Conservation (phyloP, 768 basidiomycete species). For the Mycena epipterygia region DNA sequence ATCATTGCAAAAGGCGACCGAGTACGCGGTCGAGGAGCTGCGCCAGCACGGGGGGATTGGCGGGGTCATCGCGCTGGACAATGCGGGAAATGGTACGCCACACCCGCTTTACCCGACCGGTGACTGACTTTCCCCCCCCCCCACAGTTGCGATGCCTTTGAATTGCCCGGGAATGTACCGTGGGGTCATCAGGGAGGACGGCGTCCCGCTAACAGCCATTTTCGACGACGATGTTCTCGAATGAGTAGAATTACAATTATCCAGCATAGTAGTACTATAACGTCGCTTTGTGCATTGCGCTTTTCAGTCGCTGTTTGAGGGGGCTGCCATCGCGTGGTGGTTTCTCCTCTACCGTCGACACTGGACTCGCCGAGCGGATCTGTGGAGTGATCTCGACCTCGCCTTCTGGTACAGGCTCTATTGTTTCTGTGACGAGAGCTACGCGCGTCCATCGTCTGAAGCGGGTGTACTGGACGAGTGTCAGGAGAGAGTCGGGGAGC, state of each 20-base stretch:
- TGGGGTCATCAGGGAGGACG: slow-evolving; percentile 79
- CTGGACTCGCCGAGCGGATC: slow-evolving; percentile 2
- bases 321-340: slow-evolving; percentile 40
- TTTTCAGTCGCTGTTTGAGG: slow-evolving; percentile 44
- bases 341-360: slow-evolving; percentile 25
- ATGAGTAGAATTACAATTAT: slow-evolving; percentile 24
- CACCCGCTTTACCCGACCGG: background rate
- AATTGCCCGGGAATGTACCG: slow-evolving; percentile 90
- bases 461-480: slow-evolving; percentile 78
- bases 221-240: slow-evolving; percentile 75
- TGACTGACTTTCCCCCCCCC: background rate
- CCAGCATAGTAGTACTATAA: background rate
- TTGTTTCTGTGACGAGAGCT: slow-evolving; percentile 80
- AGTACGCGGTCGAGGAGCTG: slow-evolving; percentile 70
- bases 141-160: slow-evolving; percentile 77
- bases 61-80: slow-evolving; percentile 82
- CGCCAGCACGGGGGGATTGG: slow-evolving; percentile 72
- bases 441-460: slow-evolving; percentile 90
- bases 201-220: slow-evolving; percentile 80
- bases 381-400: slow-evolving; percentile 43
- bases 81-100: slow-evolving; percentile 72
- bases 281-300: slow-evolving; percentile 43
- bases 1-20: slow-evolving; percentile 67
- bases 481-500: slow-evolving; percentile 3
- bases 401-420: slow-evolving; percentile 65